These are phyloP conservation scores for Chrysanthemum makinoi DNA, from an alignment of 129 eudicot species.

Conservation along the genomic window DNA sequence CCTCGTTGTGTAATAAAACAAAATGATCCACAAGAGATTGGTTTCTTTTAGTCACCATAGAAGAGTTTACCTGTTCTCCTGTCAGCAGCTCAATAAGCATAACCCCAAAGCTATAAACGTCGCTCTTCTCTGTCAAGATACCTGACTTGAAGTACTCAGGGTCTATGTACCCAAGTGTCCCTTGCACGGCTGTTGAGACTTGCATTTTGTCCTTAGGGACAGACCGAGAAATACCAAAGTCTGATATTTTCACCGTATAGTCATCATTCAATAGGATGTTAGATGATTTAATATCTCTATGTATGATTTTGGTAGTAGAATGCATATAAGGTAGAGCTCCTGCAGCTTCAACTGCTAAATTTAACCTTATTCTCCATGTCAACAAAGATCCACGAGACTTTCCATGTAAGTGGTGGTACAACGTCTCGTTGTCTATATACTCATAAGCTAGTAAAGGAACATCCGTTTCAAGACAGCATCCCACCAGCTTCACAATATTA, in stretches of 20 bases:
- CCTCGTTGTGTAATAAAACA: conserved; percentile 15
- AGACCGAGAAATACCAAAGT: conserved; percentile 25
- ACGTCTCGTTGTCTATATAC: conserved; percentile 21
- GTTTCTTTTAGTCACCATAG: neutral
- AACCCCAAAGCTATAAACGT: conserved; percentile 29
- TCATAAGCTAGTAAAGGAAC: conserved; percentile 30
- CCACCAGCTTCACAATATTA: conserved; percentile 24
- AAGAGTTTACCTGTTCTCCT: neutral
- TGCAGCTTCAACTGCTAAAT: conserved; percentile 21
- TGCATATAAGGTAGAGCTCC: conserved; percentile 31
- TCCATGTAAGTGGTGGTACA: conserved; percentile 27
- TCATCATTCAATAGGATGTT: conserved; percentile 25
- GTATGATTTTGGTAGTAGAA: conserved; percentile 26
- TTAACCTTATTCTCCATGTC: conserved; percentile 12
- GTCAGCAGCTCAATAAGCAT: conserved; percentile 20
- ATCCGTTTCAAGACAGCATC: conserved; percentile 30
- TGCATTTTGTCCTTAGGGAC: conserved; percentile 19
- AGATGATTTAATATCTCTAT: conserved; percentile 29
- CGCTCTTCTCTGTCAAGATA: conserved; percentile 16
- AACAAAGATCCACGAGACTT: conserved; percentile 4
- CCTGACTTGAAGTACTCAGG: conserved; percentile 22
- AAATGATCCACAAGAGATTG: conserved; percentile 2
- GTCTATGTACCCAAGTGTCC: conserved; percentile 22
- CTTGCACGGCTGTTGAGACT: conserved; percentile 17
- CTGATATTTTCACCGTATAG: conserved; percentile 22